Evolutionary conservation across 495 filamentous ascomycete species (phyloP).

Genomic region (Penicillium chermesinum): DNA sequence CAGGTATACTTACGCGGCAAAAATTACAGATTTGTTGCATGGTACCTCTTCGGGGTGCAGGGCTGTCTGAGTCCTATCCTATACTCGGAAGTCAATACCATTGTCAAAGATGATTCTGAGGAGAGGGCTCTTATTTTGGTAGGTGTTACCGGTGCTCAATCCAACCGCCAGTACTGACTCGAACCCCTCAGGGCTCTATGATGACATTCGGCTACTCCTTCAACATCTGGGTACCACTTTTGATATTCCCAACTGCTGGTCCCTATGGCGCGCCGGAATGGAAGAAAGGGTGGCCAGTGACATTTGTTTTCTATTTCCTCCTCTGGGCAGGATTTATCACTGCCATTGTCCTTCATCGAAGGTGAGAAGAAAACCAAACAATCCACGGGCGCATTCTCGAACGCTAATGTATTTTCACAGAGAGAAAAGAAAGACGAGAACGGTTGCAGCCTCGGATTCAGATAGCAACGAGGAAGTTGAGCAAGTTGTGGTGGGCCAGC

Average conservation of each 20-base stretch:
- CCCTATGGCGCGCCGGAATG: conserved; percentile 41
- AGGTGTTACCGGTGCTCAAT: neutral
- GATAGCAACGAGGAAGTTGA: conserved; percentile 3
- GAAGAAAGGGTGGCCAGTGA: conserved; percentile 41
- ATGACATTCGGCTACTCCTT: conserved; percentile 49
- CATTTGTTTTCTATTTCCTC: conserved; percentile 36
- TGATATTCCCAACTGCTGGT: conserved; percentile 40
- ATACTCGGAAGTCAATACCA: conserved; percentile 43
- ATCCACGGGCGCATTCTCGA: neutral
- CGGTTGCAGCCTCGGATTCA: neutral
- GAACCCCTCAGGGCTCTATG: conserved; percentile 48
- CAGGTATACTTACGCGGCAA: neutral
- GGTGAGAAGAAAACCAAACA: conserved; percentile 21
- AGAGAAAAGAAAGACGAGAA: conserved; percentile 9
- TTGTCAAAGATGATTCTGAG: conserved; percentile 43
- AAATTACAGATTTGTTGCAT: conserved; percentile 36
- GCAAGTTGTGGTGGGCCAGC: conserved; percentile 2
- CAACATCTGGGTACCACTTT: conserved; percentile 42
- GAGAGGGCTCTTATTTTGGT: conserved; percentile 46
- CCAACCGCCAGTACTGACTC: too few relatives aligned
- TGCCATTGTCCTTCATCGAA: conserved; percentile 29
- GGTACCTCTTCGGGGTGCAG: conserved; percentile 38
- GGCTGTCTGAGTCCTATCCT: conserved; percentile 42
- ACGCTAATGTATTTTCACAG: conserved; percentile 1
- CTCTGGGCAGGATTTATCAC: conserved; percentile 40